phyloP scores from a whole-genome alignment of 768 basidiomycete genomes.

The Leccinum aurantiacum region DNA sequence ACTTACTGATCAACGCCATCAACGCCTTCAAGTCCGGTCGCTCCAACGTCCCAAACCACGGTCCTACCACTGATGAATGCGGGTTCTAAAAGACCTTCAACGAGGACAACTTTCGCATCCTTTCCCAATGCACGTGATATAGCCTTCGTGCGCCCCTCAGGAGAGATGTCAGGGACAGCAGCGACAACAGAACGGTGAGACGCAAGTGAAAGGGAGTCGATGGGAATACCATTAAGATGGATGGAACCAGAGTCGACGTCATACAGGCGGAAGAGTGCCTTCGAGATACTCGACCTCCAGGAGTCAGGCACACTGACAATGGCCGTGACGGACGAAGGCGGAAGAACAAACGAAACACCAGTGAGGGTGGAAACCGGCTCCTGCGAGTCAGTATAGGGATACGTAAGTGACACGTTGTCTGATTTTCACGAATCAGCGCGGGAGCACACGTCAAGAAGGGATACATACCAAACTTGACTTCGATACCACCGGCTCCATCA shows the following conservation, averaged over 20 bases:
- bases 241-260: constrained; percentile 82
- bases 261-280: constrained; percentile 92
- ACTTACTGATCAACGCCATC: constrained; percentile 62
- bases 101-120: constrained; percentile 26
- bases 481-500: constrained; percentile 67
- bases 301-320: constrained; percentile 83
- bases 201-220: constrained; percentile 81
- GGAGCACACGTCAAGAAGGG: neutral
- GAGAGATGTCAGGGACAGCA: constrained; percentile 81
- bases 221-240: constrained; percentile 82
- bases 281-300: constrained; percentile 81
- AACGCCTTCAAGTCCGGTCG: constrained; percentile 40
- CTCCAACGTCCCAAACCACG: constrained; percentile 30
- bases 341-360: constrained; percentile 84
- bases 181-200: constrained; percentile 81
- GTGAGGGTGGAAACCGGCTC: constrained; percentile 58
- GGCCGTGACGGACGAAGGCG: constrained; percentile 84
- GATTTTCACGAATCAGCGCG: constrained; percentile 1
- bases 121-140: constrained; percentile 27
- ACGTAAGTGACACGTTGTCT: constrained; percentile 88
- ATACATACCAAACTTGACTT: constrained; percentile 81
- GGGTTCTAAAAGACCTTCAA: constrained; percentile 27
- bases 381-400: constrained; percentile 56
- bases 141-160: constrained; percentile 24
- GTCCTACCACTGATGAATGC: constrained; percentile 20